These are phyloP conservation scores for Cordyceps tenuipes DNA, from an alignment of 2,329 filamentous ascomycete genomes.

Conservation along the genomic window DNA sequence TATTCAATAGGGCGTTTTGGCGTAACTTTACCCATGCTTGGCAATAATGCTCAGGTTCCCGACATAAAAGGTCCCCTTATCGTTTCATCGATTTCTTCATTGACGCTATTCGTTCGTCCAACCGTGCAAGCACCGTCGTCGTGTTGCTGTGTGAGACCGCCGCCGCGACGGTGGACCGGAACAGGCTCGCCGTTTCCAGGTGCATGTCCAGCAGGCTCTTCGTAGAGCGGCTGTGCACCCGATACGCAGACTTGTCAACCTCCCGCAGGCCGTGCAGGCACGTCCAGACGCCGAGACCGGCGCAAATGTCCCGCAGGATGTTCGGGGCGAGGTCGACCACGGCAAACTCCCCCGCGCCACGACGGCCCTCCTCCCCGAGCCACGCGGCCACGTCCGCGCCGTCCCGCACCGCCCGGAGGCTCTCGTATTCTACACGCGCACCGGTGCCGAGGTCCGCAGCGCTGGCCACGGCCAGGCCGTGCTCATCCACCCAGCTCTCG, in stretches of 20 bases:
- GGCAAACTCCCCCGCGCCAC: not conserved
- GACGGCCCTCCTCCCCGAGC: not conserved
- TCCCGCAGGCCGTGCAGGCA: not conserved
- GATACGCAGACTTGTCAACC: not conserved
- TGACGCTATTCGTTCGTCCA: not conserved
- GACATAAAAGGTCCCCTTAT: not conserved
- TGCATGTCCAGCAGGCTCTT: not conserved
- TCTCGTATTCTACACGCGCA: conserved; percentile 14
- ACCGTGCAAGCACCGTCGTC: not conserved
- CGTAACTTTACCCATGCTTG: not conserved
- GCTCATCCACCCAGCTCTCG: conserved; percentile 13
- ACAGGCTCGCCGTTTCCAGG: not conserved
- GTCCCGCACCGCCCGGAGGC: conserved; percentile 12
- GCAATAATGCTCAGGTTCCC: not conserved
- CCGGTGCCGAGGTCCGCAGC: conserved; percentile 10
- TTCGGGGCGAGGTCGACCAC: conserved; percentile 14
- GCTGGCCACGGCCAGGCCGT: conserved; percentile 9
- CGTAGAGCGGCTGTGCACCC: not conserved
- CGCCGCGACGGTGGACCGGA: not conserved
- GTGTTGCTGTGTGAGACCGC: not conserved
- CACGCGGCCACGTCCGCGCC: conserved; percentile 11
- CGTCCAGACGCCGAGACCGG: conserved; percentile 7
- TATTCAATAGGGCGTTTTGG: no score
- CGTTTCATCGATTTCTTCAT: not conserved
- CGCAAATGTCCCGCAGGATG: conserved; percentile 14